Evolutionary conservation across 495 filamentous ascomycete genomes (phyloP).

Genomic region (Neurospora sp.): DNA sequence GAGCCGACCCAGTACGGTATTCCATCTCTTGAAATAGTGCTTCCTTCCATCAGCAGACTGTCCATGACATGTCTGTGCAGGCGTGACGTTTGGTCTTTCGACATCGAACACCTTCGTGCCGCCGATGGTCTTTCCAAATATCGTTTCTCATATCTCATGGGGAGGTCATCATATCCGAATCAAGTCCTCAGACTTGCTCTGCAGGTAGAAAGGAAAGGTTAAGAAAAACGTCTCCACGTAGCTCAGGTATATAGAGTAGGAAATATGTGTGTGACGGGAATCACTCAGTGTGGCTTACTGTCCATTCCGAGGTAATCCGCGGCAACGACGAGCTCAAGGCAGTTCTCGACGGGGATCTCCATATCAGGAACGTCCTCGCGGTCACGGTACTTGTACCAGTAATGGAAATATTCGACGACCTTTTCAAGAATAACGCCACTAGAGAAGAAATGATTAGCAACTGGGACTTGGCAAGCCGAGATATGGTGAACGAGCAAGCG

Average conservation of each 20-base stretch:
- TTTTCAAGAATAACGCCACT: conserved; percentile 81
- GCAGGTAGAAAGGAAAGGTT: too few species aligned
- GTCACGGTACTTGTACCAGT: conserved; percentile 73
- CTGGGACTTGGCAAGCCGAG: background rate
- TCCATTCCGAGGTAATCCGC: conserved; percentile 65
- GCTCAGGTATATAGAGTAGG: too few species aligned
- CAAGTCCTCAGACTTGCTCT: conserved; percentile 8
- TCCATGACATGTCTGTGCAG: too few species aligned
- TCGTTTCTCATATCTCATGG: background rate
- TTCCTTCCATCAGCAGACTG: background rate
- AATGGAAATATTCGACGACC: conserved; percentile 85
- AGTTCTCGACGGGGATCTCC: conserved; percentile 79
- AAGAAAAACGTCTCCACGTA: too few species aligned
- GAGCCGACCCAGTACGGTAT: background rate
- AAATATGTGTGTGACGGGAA: too few species aligned
- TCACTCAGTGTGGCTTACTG: conserved; percentile 12
- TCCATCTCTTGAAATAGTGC: background rate
- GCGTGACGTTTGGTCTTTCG: too few species aligned
- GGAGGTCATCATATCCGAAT: background rate
- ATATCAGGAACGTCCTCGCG: conserved; percentile 76
- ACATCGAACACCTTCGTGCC: too few species aligned
- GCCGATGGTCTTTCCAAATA: too few species aligned
- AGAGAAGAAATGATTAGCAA: background rate
- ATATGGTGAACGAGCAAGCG: background rate
- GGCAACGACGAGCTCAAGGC: conserved; percentile 80